Evolutionary conservation across 495 filamentous ascomycete genomes (phyloP).

Genomic region (Astrocystis sublimbata): DNA sequence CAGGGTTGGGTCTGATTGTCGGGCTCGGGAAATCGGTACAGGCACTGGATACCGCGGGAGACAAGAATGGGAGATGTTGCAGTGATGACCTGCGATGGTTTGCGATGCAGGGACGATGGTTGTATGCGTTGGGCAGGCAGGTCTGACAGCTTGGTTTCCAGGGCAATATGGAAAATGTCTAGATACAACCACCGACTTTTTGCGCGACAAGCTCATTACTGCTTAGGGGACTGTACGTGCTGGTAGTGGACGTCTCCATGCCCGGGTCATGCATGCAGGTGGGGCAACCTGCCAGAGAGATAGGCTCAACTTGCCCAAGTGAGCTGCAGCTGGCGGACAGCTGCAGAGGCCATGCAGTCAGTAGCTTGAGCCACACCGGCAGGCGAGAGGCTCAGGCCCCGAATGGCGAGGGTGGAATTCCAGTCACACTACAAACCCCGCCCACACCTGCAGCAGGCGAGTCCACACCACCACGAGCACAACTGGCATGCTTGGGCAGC

Average conservation of each 20-base stretch:
- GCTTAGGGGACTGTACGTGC: neutral
- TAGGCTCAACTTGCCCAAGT: too few species aligned
- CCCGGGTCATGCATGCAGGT: neutral
- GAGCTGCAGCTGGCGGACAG: conserved; percentile 5
- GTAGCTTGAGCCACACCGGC: conserved; percentile 5
- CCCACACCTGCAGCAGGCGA: too few species aligned
- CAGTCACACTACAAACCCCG: too few species aligned
- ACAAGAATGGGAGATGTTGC: neutral
- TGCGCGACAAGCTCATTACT: conserved; percentile 8
- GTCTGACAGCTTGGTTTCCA: neutral
- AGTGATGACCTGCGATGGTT: neutral
- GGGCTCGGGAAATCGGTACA: conserved; percentile 4
- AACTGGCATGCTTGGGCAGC: too few species aligned
- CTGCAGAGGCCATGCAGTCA: neutral
- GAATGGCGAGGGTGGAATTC: too few species aligned
- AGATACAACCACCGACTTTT: neutral
- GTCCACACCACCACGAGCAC: too few species aligned
- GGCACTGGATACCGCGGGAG: neutral
- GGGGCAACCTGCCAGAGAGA: too few species aligned
- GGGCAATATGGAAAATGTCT: neutral
- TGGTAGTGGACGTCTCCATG: neutral
- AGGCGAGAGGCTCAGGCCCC: too few species aligned
- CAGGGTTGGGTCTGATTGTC: neutral
- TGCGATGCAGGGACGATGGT: neutral
- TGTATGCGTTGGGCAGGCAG: too few species aligned